A percentile compares a stretch with the other conserved stretches of the same genome.
phyloP scores from a whole-genome alignment of 169 alveolate species.

The Plasmodium knowlesi region DNA sequence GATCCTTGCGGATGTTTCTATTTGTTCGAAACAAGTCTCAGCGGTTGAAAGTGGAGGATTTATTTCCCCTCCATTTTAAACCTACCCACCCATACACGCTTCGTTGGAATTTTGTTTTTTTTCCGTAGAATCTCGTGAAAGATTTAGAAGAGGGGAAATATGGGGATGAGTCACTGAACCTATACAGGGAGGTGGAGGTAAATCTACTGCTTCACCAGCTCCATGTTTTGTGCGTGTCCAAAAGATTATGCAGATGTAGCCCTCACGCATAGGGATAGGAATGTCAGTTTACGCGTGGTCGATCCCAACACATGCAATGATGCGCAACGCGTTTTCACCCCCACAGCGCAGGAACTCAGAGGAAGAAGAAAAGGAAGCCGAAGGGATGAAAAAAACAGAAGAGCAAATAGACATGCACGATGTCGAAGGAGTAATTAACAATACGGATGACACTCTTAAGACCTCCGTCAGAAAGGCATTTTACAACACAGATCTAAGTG shows the following conservation, averaged over 20 bases:
- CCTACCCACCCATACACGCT: background rate
- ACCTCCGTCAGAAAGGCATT: slow-evolving; percentile 39
- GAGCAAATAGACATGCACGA: slow-evolving; percentile 27
- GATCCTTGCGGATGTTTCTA: background rate
- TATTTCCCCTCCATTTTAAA: background rate
- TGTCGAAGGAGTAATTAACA: slow-evolving; percentile 60
- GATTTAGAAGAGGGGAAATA: slow-evolving; percentile 53
- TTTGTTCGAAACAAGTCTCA: background rate
- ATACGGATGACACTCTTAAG: slow-evolving; percentile 35
- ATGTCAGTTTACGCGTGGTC: background rate
- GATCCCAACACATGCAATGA: background rate
- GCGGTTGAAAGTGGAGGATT: background rate
- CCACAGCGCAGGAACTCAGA: background rate
- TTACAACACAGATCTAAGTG: slow-evolving; percentile 42
- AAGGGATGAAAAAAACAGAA: slow-evolving; percentile 4
- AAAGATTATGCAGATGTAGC: background rate
- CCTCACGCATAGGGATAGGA: background rate
- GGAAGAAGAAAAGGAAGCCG: slow-evolving; percentile 30
- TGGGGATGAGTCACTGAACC: slow-evolving; percentile 46
- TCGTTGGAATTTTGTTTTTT: background rate
- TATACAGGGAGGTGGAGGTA: slow-evolving; percentile 54
- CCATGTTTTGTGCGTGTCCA: background rate
- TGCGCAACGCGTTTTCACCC: background rate
- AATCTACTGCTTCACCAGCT: background rate
- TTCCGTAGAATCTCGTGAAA: slow-evolving; percentile 33